phyloP scores from a whole-genome alignment of 257 asterid species.

The Lavandula angustifolia region DNA sequence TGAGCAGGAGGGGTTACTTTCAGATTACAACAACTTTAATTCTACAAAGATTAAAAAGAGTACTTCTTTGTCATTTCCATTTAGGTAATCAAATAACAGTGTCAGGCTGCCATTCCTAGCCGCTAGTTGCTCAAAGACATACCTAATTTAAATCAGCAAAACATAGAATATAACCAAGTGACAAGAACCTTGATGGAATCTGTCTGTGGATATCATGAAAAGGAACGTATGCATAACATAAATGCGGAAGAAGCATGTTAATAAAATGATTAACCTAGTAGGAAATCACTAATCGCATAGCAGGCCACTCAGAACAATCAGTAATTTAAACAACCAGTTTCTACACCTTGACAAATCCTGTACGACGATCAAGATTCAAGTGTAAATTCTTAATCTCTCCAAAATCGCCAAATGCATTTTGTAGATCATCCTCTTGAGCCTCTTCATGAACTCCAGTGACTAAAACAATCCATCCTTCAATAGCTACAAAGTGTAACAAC shows the following conservation, averaged over 20 bases:
- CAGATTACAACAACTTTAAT: neutral
- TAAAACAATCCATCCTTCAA: slow-evolving; percentile 98
- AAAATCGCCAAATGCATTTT: slow-evolving; percentile 72
- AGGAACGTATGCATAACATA: neutral
- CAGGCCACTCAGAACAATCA: neutral
- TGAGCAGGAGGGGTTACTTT: too few species aligned
- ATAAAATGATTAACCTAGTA: neutral
- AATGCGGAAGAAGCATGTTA: slow-evolving; percentile 5
- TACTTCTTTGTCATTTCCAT: neutral
- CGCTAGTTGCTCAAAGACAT: neutral
- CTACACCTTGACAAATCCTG: slow-evolving; percentile 95
- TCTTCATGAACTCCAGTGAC: slow-evolving; percentile 97
- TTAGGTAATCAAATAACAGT: neutral
- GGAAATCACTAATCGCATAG: neutral
- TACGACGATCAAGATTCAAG: slow-evolving; percentile 93
- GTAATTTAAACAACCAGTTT: slow-evolving; percentile 5
- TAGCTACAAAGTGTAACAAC: slow-evolving; percentile 57
- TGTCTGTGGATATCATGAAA: neutral
- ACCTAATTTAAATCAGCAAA: neutral
- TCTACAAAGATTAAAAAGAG: neutral
- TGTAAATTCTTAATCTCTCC: slow-evolving; percentile 95
- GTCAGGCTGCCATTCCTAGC: neutral
- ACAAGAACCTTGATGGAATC: neutral
- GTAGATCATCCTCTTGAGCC: slow-evolving; percentile 94
- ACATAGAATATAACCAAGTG: neutral